Evolutionary conservation across 2,329 filamentous ascomycete genomes (phyloP).

Genomic region (Trichoderma semiorbis): DNA sequence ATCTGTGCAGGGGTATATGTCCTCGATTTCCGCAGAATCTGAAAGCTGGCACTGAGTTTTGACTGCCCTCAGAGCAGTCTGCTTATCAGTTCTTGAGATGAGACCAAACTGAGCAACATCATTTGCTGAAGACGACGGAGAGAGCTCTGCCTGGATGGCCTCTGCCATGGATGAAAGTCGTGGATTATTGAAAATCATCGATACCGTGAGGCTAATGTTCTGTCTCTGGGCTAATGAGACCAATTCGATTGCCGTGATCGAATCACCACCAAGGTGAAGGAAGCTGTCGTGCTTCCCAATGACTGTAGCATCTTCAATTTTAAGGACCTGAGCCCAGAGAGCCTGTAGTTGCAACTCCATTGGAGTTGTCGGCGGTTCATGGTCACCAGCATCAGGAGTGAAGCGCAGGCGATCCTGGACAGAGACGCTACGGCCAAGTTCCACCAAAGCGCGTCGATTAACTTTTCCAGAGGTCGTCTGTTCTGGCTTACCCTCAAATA

Average conservation of each 20-base stretch:
- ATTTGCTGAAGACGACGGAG: neutral
- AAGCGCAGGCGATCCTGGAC: neutral
- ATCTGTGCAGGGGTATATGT: neutral
- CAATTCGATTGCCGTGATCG: neutral
- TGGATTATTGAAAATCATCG: neutral
- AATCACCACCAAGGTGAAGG: constrained; percentile 9
- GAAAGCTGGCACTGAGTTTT: neutral
- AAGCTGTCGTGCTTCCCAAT: constrained; percentile 19
- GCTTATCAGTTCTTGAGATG: neutral
- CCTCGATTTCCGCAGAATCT: neutral
- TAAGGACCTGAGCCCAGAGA: constrained; percentile 22
- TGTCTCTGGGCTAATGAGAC: neutral
- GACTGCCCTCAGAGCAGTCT: neutral
- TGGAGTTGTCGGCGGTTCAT: neutral
- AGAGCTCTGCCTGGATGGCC: neutral
- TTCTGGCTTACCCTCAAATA: constrained; percentile 20
- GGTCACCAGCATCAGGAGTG: neutral
- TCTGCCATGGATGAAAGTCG: neutral
- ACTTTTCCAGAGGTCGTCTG: constrained; percentile 20
- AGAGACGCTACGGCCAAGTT: neutral
- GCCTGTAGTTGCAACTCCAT: constrained; percentile 1
- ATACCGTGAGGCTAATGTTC: neutral
- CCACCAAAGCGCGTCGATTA: constrained; percentile 1
- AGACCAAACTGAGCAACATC: neutral
- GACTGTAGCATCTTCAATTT: neutral